Conservation (phyloP, 257 asterid genomes). For the Mitragyna speciosa region DNA sequence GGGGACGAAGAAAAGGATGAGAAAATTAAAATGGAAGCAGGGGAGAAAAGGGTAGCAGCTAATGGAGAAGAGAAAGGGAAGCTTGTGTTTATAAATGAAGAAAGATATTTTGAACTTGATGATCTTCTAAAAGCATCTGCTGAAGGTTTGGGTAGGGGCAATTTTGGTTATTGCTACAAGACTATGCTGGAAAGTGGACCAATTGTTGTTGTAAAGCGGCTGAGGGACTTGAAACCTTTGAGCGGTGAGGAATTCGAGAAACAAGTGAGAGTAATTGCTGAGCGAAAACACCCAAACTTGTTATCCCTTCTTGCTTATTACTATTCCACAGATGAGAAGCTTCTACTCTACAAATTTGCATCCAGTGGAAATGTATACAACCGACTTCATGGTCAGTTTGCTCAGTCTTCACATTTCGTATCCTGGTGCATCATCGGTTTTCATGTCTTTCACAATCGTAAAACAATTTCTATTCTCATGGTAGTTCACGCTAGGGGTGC, state of each 20-base stretch:
- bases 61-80: constrained; percentile 41
- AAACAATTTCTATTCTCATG: neutral
- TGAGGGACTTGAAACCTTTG: constrained; percentile 64
- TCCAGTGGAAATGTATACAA: constrained; percentile 50
- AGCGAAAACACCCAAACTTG: constrained; percentile 62
- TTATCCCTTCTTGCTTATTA: constrained; percentile 61
- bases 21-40: neutral
- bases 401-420: neutral
- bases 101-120: constrained; percentile 48
- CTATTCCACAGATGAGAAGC: constrained; percentile 64
- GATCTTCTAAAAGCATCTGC: constrained; percentile 75
- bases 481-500: neutral
- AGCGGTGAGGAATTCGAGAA: constrained; percentile 56
- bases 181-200: constrained; percentile 52
- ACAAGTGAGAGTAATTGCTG: constrained; percentile 50
- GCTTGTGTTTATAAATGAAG: constrained; percentile 47
- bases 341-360: constrained; percentile 53
- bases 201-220: constrained; percentile 64
- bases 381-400: constrained; percentile 57
- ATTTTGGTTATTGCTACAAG: constrained; percentile 73
- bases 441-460: neutral
- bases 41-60: constrained; percentile 16
- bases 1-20: constrained; percentile 25
- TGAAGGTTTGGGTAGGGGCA: constrained; percentile 71
- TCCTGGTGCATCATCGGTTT: neutral